Evolutionary conservation across 768 basidiomycete species (phyloP), one percentile per base, ranked within the genome.

Genomic region (Boletus rubescentipes): DNA sequence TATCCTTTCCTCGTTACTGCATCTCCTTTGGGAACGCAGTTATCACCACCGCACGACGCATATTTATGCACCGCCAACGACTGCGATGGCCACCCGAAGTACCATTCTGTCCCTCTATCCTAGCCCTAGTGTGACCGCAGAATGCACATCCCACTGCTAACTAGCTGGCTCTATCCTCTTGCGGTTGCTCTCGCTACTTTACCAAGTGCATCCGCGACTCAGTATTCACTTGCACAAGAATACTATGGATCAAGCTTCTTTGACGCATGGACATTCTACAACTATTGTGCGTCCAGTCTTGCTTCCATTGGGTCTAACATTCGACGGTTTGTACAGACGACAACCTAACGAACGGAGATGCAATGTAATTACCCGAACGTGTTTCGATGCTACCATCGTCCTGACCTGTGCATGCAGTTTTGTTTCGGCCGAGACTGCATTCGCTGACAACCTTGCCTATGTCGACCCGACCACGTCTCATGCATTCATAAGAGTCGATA

Each of bases 401-500:
- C 45, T 51, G 53, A 57, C 46, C 31, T 54, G 48, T 44, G 16
- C 53, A 82, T 46, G 16, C 53, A 83, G 82, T 40, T 86, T 79
- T 60, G 72, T 83, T 38, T 79, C 78, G 1, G 67, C 66, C 11
- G 55, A 63, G 45, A 71, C 72, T 14, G 85, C 80, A 4, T 64
- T 71, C 32, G 71, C 78, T 7, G 69, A 77, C 35, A 68, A 79
- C 52, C 80, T 89, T 34, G 79, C 85, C 2, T 88, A 78, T 61
- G 78, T 88, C 39, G 85, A 91, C 58, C 26, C 76, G 9, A 58
- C 73, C 16, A 85, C 87, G 4, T 85, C 84, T 14, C 86, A 86
- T 55, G 89, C 88, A 2, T 82, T 91, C 62, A 86, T 91, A 64
- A 81, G 79, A 62, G 87, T 91, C 12, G 89, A 91, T 72, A 89